Evolutionary conservation across 1,139 yeast species (phyloP), one percentile per base, ranked within the genome.

Genomic region (Scheffersomyces insectosa): DNA sequence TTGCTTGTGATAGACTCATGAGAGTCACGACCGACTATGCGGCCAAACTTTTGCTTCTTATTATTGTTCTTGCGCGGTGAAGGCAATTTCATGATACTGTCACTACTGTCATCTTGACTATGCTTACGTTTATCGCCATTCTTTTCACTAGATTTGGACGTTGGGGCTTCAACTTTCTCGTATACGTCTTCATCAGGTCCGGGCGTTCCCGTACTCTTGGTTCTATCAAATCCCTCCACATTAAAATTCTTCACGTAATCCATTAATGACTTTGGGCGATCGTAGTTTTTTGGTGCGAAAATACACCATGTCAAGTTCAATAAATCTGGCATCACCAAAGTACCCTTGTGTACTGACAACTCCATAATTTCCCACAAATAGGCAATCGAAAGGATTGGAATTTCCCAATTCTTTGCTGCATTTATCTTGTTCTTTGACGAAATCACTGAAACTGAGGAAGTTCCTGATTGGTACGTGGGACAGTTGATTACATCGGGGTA

Each of bases 371-470:
- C 82, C 79, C 83, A 80, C 4, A 82, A 43, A 48, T 70, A 82
- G 0, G 80, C 75, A 2, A 77, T 47, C 0, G 84, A 76, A 0
- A 80, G 74, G n/a, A 81, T 73, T 0, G 86, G 85, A 3, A 80
- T 73, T 34, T 65, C 59, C 80, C 85, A 79, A 35, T 66, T 65
- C 48, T 79, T 79, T 1, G 85, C 82, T 25, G 84, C 85, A 42
- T 66, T 66, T 38, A 81, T 71, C 52, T 82, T 82, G 47, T 72
- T 77, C 43, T 68, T 77, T 8, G 84, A 71, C 1, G 82, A 72
- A n/a, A 70, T 55, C 7, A 58, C 51, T 32, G 75, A 62, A 12
- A 73, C 74, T 7, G 72, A 62, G 11, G 55, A 51, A 9, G 58
- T 45, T 5, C 68, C 66, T 25, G 57, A 55, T 38, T 59, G 59